Percentiles rank a stretch among this genome's conserved stretches.
Conservation (phyloP, 106 monocot species). For the Posidonia australis region DNA sequence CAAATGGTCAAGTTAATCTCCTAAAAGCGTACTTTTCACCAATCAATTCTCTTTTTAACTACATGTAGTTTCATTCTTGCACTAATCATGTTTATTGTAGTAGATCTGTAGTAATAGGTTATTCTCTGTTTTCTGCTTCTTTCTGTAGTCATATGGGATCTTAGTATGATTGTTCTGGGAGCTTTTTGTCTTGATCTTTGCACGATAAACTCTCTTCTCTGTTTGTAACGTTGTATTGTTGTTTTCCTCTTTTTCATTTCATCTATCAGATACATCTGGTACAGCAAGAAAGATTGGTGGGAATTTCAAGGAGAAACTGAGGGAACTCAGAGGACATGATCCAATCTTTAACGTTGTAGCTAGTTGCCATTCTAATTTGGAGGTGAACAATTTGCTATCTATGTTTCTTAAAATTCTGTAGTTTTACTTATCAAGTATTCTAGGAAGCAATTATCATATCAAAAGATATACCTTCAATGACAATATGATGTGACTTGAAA, state of each 20-base stretch:
- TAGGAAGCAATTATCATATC: background rate
- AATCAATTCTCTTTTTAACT: no score
- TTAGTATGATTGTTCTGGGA: no score
- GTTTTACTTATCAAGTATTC: background rate
- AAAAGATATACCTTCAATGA: no score
- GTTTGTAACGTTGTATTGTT: background rate
- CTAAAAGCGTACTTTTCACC: no score
- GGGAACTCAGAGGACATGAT: conserved; percentile 85
- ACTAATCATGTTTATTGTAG: no score
- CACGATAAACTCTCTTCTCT: background rate
- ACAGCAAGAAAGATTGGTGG: conserved; percentile 36
- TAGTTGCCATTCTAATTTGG: conserved; percentile 53
- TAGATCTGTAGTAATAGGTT: no score
- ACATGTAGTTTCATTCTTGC: no score
- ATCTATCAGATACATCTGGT: conserved; percentile 52
- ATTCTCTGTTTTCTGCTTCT: no score
- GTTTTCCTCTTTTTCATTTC: background rate
- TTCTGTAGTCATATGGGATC: no score
- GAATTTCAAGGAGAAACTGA: conserved; percentile 84
- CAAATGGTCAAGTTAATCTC: no score
- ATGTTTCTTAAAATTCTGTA: background rate
- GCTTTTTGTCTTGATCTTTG: background rate
- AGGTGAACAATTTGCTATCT: conserved; percentile 36
- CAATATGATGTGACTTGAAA: background rate
- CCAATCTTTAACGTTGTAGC: conserved; percentile 59